A percentile compares a stretch with the other conserved stretches of the same genome.
Evolutionary conservation across 192 early-diverging fungal genomes (phyloP).

Genomic region (Rhizophagus prolifer): DNA sequence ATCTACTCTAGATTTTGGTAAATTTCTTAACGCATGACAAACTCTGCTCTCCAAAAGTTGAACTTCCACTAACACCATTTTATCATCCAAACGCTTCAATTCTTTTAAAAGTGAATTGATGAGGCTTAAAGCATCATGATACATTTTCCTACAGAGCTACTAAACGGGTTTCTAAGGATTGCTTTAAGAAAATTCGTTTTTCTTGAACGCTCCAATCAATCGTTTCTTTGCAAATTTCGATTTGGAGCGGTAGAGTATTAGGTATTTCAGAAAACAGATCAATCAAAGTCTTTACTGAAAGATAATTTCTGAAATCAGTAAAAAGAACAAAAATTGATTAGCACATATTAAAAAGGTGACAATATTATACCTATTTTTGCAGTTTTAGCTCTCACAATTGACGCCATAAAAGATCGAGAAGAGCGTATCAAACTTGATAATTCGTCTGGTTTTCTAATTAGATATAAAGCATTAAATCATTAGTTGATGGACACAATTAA

Average conservation of each 20-base stretch:
- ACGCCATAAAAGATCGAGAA: conserved; percentile 74
- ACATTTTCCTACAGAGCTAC: conserved; percentile 84
- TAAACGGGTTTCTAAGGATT: conserved; percentile 92
- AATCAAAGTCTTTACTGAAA: conserved; percentile 76
- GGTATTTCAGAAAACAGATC: conserved; percentile 87
- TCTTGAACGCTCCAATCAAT: conserved; percentile 90
- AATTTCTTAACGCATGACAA: conserved; percentile 88
- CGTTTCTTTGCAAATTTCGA: conserved; percentile 89
- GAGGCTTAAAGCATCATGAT: conserved; percentile 84
- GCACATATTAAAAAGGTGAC: not conserved
- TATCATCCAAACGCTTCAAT: conserved; percentile 99
- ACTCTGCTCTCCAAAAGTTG: conserved; percentile 93
- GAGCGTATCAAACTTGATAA: conserved; percentile 80
- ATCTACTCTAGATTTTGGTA: conserved; percentile 85
- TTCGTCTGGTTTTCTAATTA: conserved; percentile 66
- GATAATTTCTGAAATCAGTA: not conserved
- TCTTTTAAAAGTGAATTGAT: conserved; percentile 86
- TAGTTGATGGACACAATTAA: too few species aligned
- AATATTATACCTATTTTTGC: conserved; percentile 77
- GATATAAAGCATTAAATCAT: not conserved
- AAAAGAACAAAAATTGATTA: not conserved
- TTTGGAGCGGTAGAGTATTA: conserved; percentile 84
- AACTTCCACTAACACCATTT: conserved; percentile 96
- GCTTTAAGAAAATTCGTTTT: conserved; percentile 94
- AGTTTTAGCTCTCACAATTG: conserved; percentile 94